phyloP scores from a whole-genome alignment of 192 early-diverging fungal genomes.

The Linnemannia schmuckeri region DNA sequence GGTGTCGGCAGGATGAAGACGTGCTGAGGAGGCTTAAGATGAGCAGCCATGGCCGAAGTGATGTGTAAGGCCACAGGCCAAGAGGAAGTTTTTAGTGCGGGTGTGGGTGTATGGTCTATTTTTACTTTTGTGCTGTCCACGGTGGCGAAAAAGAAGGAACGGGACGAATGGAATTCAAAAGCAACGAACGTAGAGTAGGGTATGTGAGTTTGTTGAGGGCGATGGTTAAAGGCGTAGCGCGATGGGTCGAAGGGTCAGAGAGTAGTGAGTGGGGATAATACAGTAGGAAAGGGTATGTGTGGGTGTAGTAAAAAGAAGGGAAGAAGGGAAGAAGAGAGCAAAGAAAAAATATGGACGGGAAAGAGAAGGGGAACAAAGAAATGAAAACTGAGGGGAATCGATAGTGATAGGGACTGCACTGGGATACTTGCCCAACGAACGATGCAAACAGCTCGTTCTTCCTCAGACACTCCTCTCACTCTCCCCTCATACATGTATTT shows the following conservation, averaged over 20 bases:
- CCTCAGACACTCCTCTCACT: not conserved
- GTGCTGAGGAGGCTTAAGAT: constrained; percentile 57
- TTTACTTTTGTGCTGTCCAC: not conserved
- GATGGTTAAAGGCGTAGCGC: not conserved
- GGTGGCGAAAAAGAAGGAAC: too few species aligned
- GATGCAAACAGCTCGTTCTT: not conserved
- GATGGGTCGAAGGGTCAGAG: not conserved
- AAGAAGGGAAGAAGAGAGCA: too few species aligned
- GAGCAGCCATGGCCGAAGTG: constrained; percentile 24
- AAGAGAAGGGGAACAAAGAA: not conserved
- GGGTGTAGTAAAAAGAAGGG: not conserved
- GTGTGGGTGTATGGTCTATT: not conserved
- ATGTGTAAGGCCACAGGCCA: not conserved
- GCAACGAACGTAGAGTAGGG: constrained; percentile 1
- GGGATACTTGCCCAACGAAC: not conserved
- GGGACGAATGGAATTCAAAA: not conserved
- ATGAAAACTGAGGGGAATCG: not conserved
- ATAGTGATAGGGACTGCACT: not conserved
- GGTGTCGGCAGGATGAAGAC: constrained; percentile 69
- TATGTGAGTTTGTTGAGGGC: not conserved
- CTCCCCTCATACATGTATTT: too few species aligned
- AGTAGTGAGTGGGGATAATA: not conserved
- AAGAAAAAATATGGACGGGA: not conserved
- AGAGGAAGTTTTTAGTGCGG: not conserved
- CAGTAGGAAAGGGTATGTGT: not conserved